Conservation (phyloP, 441 rosid genomes). For the Corymbia calophylla region DNA sequence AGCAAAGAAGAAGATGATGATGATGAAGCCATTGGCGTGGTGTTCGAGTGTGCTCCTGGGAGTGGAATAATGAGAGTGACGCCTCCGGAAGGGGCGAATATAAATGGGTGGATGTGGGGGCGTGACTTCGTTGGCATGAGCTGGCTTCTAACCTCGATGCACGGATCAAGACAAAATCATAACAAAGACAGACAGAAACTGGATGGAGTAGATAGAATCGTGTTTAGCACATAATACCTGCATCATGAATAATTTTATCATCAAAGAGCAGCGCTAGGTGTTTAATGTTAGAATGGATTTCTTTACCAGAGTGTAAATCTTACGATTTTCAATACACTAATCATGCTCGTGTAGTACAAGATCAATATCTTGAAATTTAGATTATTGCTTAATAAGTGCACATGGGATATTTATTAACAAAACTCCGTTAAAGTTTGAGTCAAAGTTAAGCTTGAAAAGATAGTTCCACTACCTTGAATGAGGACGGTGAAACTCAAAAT, state of each 20-base stretch:
- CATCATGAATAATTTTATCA: neutral
- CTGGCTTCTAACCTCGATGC: neutral
- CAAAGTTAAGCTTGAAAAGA: neutral
- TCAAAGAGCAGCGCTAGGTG: neutral
- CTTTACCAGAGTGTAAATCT: neutral
- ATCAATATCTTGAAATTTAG: neutral
- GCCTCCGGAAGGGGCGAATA: neutral
- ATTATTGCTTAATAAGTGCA: neutral
- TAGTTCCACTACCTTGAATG: rapidly evolving
- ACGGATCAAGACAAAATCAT: neutral
- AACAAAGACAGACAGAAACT: neutral
- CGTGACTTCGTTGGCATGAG: constrained; percentile 4
- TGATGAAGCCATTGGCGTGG: constrained; percentile 14
- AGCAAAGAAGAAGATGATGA: constrained; percentile 4
- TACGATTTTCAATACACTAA: neutral
- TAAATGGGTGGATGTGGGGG: neutral
- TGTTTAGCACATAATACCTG: neutral
- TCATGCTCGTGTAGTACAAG: rapidly evolving
- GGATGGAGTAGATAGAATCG: neutral
- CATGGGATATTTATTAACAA: rapidly evolving
- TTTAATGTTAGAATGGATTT: neutral
- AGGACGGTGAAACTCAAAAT: neutral
- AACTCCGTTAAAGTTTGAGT: neutral
- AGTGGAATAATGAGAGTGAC: neutral
- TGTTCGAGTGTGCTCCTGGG: neutral